Percentiles rank a stretch among this genome's conserved stretches.
phyloP scores from a whole-genome alignment of 31 red algal species.

The Endocladia muricata region DNA sequence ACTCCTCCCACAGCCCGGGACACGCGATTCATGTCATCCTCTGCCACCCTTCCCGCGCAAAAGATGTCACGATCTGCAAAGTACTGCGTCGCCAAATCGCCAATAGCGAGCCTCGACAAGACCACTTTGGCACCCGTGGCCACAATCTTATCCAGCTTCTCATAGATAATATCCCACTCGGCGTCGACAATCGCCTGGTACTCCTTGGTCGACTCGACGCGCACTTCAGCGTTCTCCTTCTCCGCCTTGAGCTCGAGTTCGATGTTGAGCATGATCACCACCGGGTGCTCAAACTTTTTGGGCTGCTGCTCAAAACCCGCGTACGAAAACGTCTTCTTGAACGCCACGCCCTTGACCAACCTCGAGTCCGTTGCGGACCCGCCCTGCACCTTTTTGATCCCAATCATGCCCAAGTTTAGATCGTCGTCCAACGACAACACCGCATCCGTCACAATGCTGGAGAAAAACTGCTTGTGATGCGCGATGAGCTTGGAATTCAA shows the following conservation, averaged over 20 bases:
- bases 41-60: constrained; percentile 92
- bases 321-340: constrained; percentile 99
- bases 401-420: constrained; percentile 92
- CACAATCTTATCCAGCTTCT: constrained; percentile 90
- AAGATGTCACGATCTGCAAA: constrained; percentile 99
- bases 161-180: constrained; percentile 99
- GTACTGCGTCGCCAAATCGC: constrained; percentile 99
- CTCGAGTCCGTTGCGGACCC: constrained; percentile 83
- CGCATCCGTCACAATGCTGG: constrained; percentile 92
- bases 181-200: constrained; percentile 99
- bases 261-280: constrained; percentile 96
- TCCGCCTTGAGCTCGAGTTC: constrained; percentile 99
- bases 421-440: constrained; percentile 89
- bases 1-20: constrained; percentile 82
- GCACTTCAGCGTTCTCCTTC: constrained; percentile 99
- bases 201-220: constrained; percentile 85
- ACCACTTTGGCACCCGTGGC: constrained; percentile 94
- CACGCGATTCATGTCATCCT: constrained; percentile 91
- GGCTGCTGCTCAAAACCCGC: constrained; percentile 99
- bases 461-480: constrained; percentile 91
- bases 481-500: constrained; percentile 98
- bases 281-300: constrained; percentile 90
- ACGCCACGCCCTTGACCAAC: constrained; percentile 93
- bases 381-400: constrained; percentile 96
- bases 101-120: constrained; percentile 90